Percentiles rank a stretch among this genome's conserved stretches.
phyloP scores from a whole-genome alignment of 129 eudicot species.

The Ambrosia artemisiifolia region DNA sequence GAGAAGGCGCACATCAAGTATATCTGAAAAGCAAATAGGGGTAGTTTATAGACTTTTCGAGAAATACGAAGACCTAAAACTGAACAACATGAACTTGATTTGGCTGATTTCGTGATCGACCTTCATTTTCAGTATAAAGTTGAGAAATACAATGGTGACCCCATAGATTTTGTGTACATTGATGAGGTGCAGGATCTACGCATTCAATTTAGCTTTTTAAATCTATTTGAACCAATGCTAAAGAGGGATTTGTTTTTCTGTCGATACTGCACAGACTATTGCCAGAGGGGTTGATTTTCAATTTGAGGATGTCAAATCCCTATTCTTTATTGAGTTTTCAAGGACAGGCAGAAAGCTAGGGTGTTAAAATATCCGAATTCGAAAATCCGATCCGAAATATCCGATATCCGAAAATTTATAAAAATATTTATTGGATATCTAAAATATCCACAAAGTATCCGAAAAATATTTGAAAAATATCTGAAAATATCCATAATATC shows the following conservation, averaged over 20 bases:
- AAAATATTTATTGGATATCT: no score
- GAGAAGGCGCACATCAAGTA: not conserved
- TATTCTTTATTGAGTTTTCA: constrained; percentile 57
- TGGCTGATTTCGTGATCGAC: constrained; percentile 6
- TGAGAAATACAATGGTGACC: not conserved
- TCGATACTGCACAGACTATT: constrained; percentile 78
- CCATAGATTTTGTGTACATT: constrained; percentile 4
- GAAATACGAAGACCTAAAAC: constrained; percentile 2
- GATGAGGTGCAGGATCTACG: not conserved
- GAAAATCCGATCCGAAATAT: no score
- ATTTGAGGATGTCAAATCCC: constrained; percentile 58
- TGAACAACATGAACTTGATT: not conserved
- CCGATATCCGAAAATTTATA: no score
- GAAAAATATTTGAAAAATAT: no score
- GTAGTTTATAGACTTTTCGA: not conserved
- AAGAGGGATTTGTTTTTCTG: constrained; percentile 64
- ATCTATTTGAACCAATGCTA: constrained; percentile 30
- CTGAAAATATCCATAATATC: no score
- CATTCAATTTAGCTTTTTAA: no score
- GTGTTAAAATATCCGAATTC: no score
- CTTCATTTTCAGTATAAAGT: not conserved
- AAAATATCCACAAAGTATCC: no score
- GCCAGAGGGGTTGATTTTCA: constrained; percentile 66
- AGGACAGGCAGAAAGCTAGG: not conserved
- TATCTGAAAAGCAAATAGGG: not conserved